phyloP scores from a whole-genome alignment of 257 asterid genomes.

The Handroanthus guayacan region DNA sequence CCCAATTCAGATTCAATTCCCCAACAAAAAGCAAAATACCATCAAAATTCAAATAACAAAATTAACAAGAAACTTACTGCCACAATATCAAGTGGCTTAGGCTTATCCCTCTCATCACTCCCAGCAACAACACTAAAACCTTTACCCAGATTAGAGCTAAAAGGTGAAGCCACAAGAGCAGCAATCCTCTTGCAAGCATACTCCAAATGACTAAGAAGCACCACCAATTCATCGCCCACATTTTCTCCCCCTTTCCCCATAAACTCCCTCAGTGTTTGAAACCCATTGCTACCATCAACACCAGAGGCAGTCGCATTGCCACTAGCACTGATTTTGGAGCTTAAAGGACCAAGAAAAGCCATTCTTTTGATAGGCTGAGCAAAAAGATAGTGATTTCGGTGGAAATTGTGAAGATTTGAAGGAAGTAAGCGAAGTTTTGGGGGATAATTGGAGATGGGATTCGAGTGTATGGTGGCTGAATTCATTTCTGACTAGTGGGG shows the following conservation, averaged over 20 bases:
- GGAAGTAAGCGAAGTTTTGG: conserved; percentile 44
- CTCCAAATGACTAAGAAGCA: conserved; percentile 70
- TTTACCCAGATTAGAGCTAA: conserved; percentile 59
- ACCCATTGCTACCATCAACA: conserved; percentile 44
- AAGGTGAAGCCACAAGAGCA: conserved; percentile 95
- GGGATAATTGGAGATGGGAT: conserved; percentile 47
- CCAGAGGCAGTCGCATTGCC: conserved; percentile 28
- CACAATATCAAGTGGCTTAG: conserved; percentile 89
- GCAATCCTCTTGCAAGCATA: conserved; percentile 89
- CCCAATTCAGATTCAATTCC: neutral
- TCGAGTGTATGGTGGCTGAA: conserved; percentile 46
- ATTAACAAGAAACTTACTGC: conserved; percentile 57
- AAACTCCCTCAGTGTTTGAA: conserved; percentile 71
- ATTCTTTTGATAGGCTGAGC: conserved; percentile 44
- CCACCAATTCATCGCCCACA: conserved; percentile 74
- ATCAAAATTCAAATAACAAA: neutral
- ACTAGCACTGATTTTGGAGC: conserved; percentile 52
- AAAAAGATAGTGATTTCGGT: conserved; percentile 34
- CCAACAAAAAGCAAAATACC: neutral
- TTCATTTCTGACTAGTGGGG: conserved; percentile 50
- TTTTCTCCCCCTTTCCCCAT: conserved; percentile 66
- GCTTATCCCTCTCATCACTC: conserved; percentile 76
- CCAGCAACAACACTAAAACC: conserved; percentile 34
- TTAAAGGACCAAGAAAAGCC: conserved; percentile 50
- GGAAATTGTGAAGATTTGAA: conserved; percentile 40